Percentiles rank a stretch among this genome's conserved stretches.
Conservation (phyloP, 257 asterid species). For the Coffea eugenioides region DNA sequence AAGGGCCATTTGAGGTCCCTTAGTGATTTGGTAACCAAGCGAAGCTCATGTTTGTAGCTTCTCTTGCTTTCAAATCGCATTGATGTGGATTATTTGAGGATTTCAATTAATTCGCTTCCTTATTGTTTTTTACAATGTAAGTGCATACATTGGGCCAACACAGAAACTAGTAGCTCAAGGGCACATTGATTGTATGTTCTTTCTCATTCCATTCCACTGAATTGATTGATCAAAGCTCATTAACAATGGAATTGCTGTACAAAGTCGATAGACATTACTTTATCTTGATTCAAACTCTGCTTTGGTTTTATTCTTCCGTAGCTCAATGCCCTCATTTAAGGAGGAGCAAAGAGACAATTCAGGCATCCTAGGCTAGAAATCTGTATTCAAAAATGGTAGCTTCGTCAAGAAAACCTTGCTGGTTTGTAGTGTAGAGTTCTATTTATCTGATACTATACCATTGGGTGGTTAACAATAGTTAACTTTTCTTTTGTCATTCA, state of each 20-base stretch:
- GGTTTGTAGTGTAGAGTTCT: background rate
- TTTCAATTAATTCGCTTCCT: slow-evolving; percentile 27
- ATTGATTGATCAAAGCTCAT: slow-evolving; percentile 21
- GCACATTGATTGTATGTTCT: slow-evolving; percentile 24
- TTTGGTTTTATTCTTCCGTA: background rate
- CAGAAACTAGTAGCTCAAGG: slow-evolving; percentile 21
- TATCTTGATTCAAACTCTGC: background rate
- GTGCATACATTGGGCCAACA: slow-evolving; percentile 10
- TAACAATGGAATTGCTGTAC: slow-evolving; percentile 20
- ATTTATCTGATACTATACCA: background rate
- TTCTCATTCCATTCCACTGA: slow-evolving; percentile 26
- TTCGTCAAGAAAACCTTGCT: background rate
- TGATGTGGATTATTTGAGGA: slow-evolving; percentile 31
- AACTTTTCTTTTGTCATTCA: background rate
- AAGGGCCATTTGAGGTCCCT: slow-evolving; percentile 12
- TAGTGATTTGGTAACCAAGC: slow-evolving; percentile 20
- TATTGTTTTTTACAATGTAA: slow-evolving; percentile 17
- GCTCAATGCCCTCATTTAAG: background rate
- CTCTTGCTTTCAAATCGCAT: slow-evolving; percentile 25
- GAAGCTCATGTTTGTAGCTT: slow-evolving; percentile 31
- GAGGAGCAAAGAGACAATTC: background rate
- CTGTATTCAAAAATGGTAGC: background rate
- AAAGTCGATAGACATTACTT: slow-evolving; percentile 5
- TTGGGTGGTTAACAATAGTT: background rate
- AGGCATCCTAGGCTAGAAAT: background rate